Percentiles rank a stretch among this genome's conserved stretches.
These are phyloP conservation scores for Arabidopsis arenosa DNA, from an alignment of 345 rosid genomes.

Conservation along the genomic window DNA sequence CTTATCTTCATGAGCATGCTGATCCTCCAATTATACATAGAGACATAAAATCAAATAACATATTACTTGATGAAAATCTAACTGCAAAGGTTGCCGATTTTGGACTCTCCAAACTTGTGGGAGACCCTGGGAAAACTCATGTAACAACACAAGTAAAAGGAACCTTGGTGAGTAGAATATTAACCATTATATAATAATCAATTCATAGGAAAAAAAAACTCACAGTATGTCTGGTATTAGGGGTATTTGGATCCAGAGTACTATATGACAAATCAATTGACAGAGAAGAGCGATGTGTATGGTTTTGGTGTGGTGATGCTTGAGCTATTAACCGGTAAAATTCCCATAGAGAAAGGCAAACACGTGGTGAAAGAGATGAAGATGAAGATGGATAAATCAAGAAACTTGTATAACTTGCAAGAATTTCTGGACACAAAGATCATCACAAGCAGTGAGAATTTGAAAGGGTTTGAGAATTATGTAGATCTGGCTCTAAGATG, in stretches of 20 bases:
- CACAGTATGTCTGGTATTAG: background rate
- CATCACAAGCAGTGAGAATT: background rate
- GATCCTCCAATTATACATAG: constrained; percentile 85
- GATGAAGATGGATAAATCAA: background rate
- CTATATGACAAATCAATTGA: background rate
- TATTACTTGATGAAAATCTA: constrained; percentile 58
- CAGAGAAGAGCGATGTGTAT: constrained; percentile 18
- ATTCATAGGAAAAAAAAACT: no score
- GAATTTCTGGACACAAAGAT: background rate
- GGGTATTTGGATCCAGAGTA: constrained; percentile 15
- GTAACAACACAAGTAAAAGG: background rate
- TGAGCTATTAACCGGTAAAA: constrained; percentile 12
- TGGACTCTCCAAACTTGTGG: background rate
- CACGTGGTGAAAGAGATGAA: background rate
- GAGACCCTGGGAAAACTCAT: background rate
- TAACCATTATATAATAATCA: background rate
- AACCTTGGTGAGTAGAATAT: background rate
- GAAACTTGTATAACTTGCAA: background rate
- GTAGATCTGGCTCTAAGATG: no score
- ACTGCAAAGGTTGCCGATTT: background rate
- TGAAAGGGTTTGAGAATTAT: no score
- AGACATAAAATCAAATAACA: constrained; percentile 76
- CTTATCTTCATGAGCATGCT: background rate
- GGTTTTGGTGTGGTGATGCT: constrained; percentile 18
- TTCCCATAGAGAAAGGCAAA: background rate